A percentile compares a stretch with the other conserved stretches of the same genome.
Evolutionary conservation across 768 basidiomycete species (phyloP).

Genomic region (Inosperma sp.): DNA sequence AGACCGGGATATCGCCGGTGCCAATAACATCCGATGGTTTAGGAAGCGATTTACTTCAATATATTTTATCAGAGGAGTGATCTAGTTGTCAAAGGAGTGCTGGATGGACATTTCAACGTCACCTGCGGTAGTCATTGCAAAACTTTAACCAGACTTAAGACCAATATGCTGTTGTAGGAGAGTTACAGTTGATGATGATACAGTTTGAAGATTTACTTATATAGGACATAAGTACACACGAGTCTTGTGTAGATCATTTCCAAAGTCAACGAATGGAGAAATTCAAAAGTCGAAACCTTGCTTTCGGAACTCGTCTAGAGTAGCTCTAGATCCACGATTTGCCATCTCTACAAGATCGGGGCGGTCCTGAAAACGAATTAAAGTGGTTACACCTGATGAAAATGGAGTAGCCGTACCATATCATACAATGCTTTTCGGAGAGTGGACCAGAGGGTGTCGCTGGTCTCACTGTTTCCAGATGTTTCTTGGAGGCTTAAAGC

Average conservation of each 20-base stretch:
- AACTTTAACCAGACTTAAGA: neutral
- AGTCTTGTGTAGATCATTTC: too few relatives aligned
- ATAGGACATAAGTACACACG: neutral
- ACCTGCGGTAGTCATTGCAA: constrained; percentile 41
- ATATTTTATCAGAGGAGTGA: too few relatives aligned
- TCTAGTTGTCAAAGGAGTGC: neutral
- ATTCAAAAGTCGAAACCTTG: constrained; percentile 86
- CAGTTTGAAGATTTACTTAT: neutral
- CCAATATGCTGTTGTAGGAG: neutral
- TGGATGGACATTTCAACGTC: constrained; percentile 54
- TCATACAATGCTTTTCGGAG: constrained; percentile 73
- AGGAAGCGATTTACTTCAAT: too few relatives aligned
- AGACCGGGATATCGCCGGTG: constrained; percentile 27
- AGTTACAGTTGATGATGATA: neutral
- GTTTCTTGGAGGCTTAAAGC: constrained; percentile 77
- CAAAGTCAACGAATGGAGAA: neutral
- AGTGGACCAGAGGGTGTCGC: constrained; percentile 87
- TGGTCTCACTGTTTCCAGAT: constrained; percentile 57
- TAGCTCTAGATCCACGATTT: constrained; percentile 53
- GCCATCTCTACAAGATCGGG: constrained; percentile 77
- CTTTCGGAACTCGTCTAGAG: constrained; percentile 67
- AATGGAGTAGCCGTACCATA: constrained; percentile 52
- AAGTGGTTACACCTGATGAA: constrained; percentile 3
- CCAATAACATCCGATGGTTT: constrained; percentile 30
- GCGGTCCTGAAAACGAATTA: constrained; percentile 53